These are phyloP conservation scores for Hibiscus mutabilis DNA, from an alignment of 345 rosid genomes.

Conservation along the genomic window DNA sequence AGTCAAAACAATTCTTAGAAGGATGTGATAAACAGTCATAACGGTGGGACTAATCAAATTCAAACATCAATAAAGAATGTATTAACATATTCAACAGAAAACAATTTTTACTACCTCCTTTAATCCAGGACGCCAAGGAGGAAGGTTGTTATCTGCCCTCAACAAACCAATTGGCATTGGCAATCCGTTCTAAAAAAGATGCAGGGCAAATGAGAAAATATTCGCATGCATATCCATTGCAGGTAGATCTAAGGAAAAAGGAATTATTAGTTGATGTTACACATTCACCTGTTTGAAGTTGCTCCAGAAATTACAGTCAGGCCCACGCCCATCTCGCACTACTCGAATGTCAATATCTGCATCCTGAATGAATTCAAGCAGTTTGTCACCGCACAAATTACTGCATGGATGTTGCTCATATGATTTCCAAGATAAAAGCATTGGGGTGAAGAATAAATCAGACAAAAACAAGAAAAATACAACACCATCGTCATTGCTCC, in stretches of 20 bases:
- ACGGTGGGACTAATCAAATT: not conserved
- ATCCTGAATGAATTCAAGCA: slow-evolving; percentile 46
- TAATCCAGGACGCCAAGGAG: slow-evolving; percentile 87
- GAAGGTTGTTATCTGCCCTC: slow-evolving; percentile 90
- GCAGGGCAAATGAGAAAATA: slow-evolving; percentile 10
- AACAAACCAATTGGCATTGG: slow-evolving; percentile 71
- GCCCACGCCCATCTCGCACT: slow-evolving; percentile 92
- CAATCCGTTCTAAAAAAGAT: slow-evolving; percentile 67
- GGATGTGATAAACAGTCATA: not conserved
- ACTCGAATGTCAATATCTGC: slow-evolving; percentile 96
- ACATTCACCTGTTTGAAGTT: slow-evolving; percentile 86
- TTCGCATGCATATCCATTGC: slow-evolving; percentile 1
- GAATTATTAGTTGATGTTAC: not conserved
- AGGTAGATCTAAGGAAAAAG: not conserved
- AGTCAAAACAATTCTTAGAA: not conserved
- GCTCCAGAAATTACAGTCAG: slow-evolving; percentile 94
- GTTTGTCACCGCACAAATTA: slow-evolving; percentile 7
- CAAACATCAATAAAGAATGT: not conserved
- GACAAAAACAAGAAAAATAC: not conserved
- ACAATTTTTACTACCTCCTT: slow-evolving; percentile 52
- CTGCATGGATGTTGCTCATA: not conserved
- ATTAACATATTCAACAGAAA: not conserved
- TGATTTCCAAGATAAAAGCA: not conserved
- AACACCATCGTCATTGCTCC: slow-evolving; percentile 54
- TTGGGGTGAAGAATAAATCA: not conserved